These are phyloP conservation scores for Chrysanthemum lavandulifolium DNA, from an alignment of 129 eudicot genomes.

Conservation along the genomic window DNA sequence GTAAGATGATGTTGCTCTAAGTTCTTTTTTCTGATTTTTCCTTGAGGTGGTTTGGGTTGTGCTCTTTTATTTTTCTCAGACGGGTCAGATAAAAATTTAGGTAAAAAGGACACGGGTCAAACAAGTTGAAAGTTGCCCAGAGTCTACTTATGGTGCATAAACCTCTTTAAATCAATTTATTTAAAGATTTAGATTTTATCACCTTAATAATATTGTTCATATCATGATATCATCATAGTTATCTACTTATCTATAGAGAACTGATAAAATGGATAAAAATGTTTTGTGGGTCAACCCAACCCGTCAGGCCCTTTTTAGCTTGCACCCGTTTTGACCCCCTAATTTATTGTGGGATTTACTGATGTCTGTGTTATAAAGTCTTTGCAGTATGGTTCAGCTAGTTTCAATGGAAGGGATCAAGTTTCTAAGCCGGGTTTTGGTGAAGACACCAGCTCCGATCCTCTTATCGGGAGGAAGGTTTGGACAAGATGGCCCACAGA, in stretches of 20 bases:
- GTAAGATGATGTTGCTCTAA: slow-evolving; percentile 35
- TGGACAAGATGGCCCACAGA: slow-evolving; percentile 84
- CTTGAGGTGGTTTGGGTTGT: slow-evolving; percentile 3
- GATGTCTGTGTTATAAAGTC: slow-evolving; percentile 28
- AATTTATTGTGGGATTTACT: not conserved
- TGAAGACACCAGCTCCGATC: slow-evolving; percentile 41
- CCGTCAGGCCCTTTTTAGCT: not conserved
- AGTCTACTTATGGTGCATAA: not conserved
- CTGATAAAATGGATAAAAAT: no score
- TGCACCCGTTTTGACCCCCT: not conserved
- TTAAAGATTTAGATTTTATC: not conserved
- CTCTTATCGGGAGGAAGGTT: slow-evolving; percentile 60
- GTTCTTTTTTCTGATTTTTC: not conserved
- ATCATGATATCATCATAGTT: not conserved
- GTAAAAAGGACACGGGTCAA: not conserved
- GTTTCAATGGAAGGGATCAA: slow-evolving; percentile 49
- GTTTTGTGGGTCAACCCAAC: not conserved
- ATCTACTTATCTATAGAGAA: not conserved
- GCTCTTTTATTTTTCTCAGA: not conserved
- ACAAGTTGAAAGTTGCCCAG: not conserved
- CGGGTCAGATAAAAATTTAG: not conserved
- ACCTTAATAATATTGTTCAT: not conserved
- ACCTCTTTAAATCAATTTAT: not conserved
- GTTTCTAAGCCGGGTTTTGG: slow-evolving; percentile 39
- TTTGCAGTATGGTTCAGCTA: slow-evolving; percentile 50